Evolutionary conservation across 2,329 filamentous ascomycete genomes (phyloP).

Genomic region (Lecanicillium sp.): DNA sequence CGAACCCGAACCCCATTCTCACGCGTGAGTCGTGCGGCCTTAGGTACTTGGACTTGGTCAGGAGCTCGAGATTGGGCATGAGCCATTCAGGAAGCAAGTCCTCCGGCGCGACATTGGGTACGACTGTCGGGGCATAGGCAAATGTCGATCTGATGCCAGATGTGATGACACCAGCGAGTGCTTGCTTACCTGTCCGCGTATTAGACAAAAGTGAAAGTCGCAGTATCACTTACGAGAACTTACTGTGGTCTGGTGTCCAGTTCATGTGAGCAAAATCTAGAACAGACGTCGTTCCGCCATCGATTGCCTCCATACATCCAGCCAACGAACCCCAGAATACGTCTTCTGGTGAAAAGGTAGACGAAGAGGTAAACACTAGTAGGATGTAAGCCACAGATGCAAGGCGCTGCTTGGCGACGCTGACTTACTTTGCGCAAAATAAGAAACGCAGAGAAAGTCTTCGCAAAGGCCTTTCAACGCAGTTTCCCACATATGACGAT

Average conservation of each 20-base stretch:
- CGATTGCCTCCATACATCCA: slow-evolving; percentile 3
- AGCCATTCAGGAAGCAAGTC: slow-evolving; percentile 22
- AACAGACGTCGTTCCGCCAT: slow-evolving; percentile 4
- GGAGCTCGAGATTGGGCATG: slow-evolving; percentile 21
- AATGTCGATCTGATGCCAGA: slow-evolving; percentile 38
- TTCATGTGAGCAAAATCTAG: slow-evolving; percentile 6
- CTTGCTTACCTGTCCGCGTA: slow-evolving; percentile 9
- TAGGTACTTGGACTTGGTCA: slow-evolving; percentile 22
- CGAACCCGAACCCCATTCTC: slow-evolving; percentile 25
- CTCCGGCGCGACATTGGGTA: slow-evolving; percentile 22
- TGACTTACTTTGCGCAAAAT: slow-evolving; percentile 24
- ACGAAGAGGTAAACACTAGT: no score
- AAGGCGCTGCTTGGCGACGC: slow-evolving; percentile 21
- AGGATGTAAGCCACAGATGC: no score
- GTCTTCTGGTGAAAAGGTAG: slow-evolving; percentile 2
- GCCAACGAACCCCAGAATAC: slow-evolving; percentile 3
- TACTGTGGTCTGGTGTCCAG: slow-evolving; percentile 3
- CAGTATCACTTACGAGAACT: not conserved
- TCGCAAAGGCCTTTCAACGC: slow-evolving; percentile 42
- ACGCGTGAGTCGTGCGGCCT: slow-evolving; percentile 16
- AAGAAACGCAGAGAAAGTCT: slow-evolving; percentile 41
- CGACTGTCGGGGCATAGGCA: slow-evolving; percentile 27
- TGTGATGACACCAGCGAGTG: slow-evolving; percentile 13
- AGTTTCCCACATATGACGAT: slow-evolving; percentile 49
- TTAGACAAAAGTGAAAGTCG: not conserved